Base-by-base conservation (phyloP, 2,329 filamentous ascomycete genomes). In the Aureobasidium sp. region DNA sequence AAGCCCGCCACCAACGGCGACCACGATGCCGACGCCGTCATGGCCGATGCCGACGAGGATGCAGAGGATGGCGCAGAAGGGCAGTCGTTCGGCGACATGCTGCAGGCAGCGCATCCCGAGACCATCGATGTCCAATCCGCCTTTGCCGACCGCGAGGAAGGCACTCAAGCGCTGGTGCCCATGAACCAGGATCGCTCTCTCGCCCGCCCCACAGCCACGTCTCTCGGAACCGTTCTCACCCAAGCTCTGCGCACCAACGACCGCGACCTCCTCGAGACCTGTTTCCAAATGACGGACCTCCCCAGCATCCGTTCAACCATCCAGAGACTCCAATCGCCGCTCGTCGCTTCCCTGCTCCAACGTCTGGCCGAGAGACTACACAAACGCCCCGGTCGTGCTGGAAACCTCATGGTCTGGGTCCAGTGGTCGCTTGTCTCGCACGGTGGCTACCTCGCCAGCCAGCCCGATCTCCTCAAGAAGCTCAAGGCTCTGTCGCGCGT, bases 181-280 rank as follows among this genome's bases (percentile, higher is more conserved):
- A 70, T 76, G 19, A 71, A 74, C 38, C 69, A 77, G 10, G 73
- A 69, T 54, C 77, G 77, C 40, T 73, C 76, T 59, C 77, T 87
- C 63, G 79, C 81, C 19, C 78, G 84, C 21, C 88, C 87, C 13
- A 86, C 85, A 13, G 86, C 88, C 62, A 85, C 90, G 62, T 96
- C 93, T 7, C 83, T 99, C 54, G 88, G 89, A 50, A 96, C 90
- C 5, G 90, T 96, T n/a, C 85, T 99, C 62, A 86, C 91, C 15
- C 93, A 97, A 74, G 90, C 94, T 6, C 85, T 99, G 60, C 88
- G 88, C 69, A 96, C 92, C 63, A 94, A 96, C 74, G 94, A 99
- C 76, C 82, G 83, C 64, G 86, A 88, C 64, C 86, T 96, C 57
- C 86, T 99, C 67, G 93, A 97, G 78, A 91, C 90, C 0, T 97